Evolutionary conservation across 1,284 basidiomycete genomes (phyloP).

Genomic region (Leccinum subatratum): DNA sequence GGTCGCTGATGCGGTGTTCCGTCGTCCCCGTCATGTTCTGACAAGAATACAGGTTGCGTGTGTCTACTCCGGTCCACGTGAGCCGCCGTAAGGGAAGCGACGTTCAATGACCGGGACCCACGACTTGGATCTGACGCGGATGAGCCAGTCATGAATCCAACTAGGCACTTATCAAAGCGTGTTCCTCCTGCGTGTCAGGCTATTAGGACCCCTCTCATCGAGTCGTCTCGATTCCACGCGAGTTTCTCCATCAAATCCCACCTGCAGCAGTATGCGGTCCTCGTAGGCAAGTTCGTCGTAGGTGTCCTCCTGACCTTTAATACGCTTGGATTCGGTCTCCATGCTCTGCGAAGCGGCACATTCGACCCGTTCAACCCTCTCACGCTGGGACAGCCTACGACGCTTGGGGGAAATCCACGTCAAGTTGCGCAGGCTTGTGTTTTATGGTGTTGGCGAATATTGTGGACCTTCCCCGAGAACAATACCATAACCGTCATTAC

Average conservation of each 20-base stretch:
- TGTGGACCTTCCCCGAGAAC: slow-evolving; percentile 13
- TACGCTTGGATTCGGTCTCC: slow-evolving; percentile 18
- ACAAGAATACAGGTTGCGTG: slow-evolving; percentile 1
- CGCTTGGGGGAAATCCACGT: neutral
- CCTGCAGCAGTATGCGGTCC: slow-evolving; percentile 2
- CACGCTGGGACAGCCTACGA: neutral
- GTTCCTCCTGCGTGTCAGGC: neutral
- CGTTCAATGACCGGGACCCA: too few species aligned
- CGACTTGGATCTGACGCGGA: too few species aligned
- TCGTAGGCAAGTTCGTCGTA: slow-evolving; percentile 13
- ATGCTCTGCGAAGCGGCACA: slow-evolving; percentile 11
- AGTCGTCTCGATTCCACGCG: neutral
- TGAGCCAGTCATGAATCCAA: too few species aligned
- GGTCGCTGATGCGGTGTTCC: slow-evolving; percentile 27
- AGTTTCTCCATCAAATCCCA: neutral
- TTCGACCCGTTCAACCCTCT: slow-evolving; percentile 7
- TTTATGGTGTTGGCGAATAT: neutral
- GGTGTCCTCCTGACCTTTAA: slow-evolving; percentile 22
- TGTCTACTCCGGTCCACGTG: neutral
- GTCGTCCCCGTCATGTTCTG: slow-evolving; percentile 4
- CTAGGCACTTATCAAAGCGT: too few species aligned
- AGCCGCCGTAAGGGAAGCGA: neutral
- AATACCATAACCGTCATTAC: slow-evolving; percentile 17
- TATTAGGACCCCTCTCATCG: neutral
- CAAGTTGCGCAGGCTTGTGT: slow-evolving; percentile 2